Conservation (phyloP, 75 land plant species). For the Picea glauca region DNA sequence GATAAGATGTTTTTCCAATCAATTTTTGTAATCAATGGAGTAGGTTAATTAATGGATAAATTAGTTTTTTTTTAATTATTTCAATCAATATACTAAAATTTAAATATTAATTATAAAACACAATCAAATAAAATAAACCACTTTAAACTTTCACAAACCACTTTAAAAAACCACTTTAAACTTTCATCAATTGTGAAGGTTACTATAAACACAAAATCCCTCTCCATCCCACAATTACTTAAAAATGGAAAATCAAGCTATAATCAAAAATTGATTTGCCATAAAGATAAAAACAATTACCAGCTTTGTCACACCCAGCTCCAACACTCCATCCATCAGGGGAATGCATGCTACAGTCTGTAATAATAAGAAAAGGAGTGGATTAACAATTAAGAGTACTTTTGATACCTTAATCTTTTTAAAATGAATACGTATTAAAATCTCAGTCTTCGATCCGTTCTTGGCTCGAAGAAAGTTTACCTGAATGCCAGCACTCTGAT, state of each 20-base stretch:
- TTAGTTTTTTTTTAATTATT: too few relatives aligned
- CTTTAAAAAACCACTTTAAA: too few relatives aligned
- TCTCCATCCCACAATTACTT: too few relatives aligned
- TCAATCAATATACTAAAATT: neutral
- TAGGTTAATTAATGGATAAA: too few relatives aligned
- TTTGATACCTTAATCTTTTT: neutral
- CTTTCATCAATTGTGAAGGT: too few relatives aligned
- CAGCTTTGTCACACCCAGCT: slow-evolving; percentile 69
- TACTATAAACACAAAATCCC: neutral
- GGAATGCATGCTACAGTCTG: slow-evolving; percentile 95
- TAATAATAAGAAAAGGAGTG: neutral
- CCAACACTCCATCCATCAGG: slow-evolving; percentile 66
- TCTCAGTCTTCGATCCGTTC: neutral
- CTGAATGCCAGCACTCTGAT: slow-evolving; percentile 67
- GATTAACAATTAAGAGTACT: neutral
- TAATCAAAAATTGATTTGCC: too few relatives aligned
- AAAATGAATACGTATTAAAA: neutral
- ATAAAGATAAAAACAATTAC: slow-evolving; percentile 16
- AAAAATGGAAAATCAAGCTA: too few relatives aligned
- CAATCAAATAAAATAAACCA: neutral
- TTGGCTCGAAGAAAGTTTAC: slow-evolving; percentile 17
- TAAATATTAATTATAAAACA: neutral
- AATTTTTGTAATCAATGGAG: too few relatives aligned
- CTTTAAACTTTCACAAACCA: too few relatives aligned
- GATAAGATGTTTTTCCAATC: too few relatives aligned